A percentile compares a stretch with the other conserved stretches of the same genome.
Conservation (phyloP, 1,139 yeast species). For the Geotrichum aggregatum region DNA sequence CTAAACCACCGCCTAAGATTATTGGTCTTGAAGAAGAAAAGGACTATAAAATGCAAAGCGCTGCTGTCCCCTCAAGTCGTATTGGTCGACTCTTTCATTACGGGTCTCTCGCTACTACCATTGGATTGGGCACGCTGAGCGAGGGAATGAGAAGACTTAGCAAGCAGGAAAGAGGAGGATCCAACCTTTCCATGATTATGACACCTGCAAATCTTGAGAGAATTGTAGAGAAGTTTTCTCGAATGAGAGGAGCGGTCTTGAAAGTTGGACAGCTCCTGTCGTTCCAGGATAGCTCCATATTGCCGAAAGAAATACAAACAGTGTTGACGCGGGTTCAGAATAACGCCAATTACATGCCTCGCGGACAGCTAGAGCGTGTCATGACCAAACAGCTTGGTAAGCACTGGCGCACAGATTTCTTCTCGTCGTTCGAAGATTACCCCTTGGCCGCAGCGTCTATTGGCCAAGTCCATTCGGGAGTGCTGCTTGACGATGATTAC, state of each 20-base stretch:
- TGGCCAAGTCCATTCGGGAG: conserved; percentile 92
- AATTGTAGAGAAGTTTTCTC: conserved; percentile 78
- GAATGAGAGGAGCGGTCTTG: conserved; percentile 98
- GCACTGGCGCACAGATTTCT: conserved; percentile 68
- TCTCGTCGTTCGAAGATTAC: conserved; percentile 71
- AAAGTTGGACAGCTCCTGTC: conserved; percentile 94
- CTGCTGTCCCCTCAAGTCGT: conserved; percentile 82
- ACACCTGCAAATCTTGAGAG: conserved; percentile 82
- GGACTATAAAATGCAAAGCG: conserved; percentile 50
- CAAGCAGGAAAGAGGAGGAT: conserved; percentile 39
- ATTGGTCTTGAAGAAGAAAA: conserved; percentile 18
- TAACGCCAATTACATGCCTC: conserved; percentile 95
- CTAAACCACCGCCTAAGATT: not conserved
- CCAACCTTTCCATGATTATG: conserved; percentile 54
- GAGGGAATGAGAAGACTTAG: conserved; percentile 66
- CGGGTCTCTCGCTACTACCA: conserved; percentile 87
- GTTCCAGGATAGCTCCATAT: conserved; percentile 76
- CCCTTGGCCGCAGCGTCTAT: conserved; percentile 98
- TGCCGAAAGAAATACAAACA: conserved; percentile 81
- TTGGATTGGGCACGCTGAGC: conserved; percentile 78
- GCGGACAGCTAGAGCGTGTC: conserved; percentile 76
- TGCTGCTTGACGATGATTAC: conserved; percentile 46
- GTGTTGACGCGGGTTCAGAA: conserved; percentile 83
- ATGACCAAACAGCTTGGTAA: conserved; percentile 69
- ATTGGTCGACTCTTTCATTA: conserved; percentile 85